Percentiles rank a stretch among this genome's conserved stretches.
Conservation (phyloP, 2,329 filamentous ascomycete genomes). For the Sordariomycetes sp. region DNA sequence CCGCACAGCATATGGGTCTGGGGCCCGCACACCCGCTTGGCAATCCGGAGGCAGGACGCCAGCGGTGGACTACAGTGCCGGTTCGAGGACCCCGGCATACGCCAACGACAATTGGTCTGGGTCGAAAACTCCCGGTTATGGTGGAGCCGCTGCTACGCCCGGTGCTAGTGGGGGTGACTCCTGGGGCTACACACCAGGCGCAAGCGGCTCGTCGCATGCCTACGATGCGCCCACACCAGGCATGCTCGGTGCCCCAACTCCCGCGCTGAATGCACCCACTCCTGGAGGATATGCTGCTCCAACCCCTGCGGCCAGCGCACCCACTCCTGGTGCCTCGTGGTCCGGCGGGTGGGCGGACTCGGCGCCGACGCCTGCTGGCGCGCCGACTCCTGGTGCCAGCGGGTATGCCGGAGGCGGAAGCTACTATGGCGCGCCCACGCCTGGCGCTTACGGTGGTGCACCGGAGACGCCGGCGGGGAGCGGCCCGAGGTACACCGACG, state of each 20-base stretch:
- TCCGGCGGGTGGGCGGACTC: constrained; percentile 51
- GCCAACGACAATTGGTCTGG: constrained; percentile 51
- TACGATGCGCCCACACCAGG: constrained; percentile 65
- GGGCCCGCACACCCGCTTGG: constrained; percentile 66
- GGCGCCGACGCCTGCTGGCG: constrained; percentile 56
- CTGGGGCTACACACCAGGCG: constrained; percentile 48
- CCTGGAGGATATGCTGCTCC: constrained; percentile 58
- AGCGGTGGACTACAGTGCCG: constrained; percentile 52
- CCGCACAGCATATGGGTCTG: constrained; percentile 67
- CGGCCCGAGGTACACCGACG: constrained; percentile 42
- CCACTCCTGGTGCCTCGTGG: constrained; percentile 58
- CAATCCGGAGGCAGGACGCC: constrained; percentile 67
- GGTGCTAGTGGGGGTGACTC: constrained; percentile 46
- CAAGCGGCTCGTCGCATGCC: constrained; percentile 30
- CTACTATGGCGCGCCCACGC: constrained; percentile 53
- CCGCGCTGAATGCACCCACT: constrained; percentile 58
- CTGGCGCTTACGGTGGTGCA: constrained; percentile 45
- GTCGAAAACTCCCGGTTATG: constrained; percentile 70
- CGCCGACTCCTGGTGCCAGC: constrained; percentile 59
- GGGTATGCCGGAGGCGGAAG: constrained; percentile 18
- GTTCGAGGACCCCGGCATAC: constrained; percentile 60
- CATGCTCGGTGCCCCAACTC: constrained; percentile 46
- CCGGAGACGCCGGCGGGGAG: constrained; percentile 53
- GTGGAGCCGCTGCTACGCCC: constrained; percentile 46
- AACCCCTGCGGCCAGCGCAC: constrained; percentile 52